These are phyloP conservation scores for Globisporangium nagaii DNA, from an alignment of 352 stramenopile genomes.

Conservation along the genomic window DNA sequence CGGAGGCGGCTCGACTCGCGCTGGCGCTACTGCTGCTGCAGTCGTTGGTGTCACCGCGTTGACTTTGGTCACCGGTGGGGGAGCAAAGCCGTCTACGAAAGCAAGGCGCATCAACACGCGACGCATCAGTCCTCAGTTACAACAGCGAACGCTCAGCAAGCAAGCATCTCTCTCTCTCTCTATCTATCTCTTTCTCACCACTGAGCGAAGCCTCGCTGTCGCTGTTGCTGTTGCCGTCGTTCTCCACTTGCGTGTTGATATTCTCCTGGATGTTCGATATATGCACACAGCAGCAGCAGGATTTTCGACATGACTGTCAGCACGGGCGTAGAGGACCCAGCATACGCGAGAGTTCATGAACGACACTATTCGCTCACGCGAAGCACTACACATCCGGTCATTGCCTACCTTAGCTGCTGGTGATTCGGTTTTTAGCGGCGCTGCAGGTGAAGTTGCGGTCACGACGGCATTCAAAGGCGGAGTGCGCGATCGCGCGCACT, in stretches of 20 bases:
- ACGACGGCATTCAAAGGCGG: not conserved
- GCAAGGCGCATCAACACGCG: not conserved
- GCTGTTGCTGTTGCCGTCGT: not conserved
- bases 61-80: not conserved
- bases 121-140: not conserved
- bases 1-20: no score
- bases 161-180: no score
- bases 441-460: no score
- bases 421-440: not conserved
- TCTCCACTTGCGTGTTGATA: not conserved
- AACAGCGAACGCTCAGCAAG: no score
- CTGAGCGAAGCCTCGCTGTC: slow-evolving; percentile 5
- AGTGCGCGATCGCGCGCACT: not conserved
- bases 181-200: not conserved
- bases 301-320: no score
- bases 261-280: slow-evolving; percentile 2
- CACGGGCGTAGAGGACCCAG: no score
- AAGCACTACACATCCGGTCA: not conserved
- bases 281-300: not conserved
- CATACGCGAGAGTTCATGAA: no score
- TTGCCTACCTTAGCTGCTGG: not conserved
- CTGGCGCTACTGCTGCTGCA: not conserved
- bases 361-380: no score
- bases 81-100: slow-evolving; percentile 7
- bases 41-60: not conserved